Percentiles rank a stretch among this genome's conserved stretches.
Conservation (phyloP, 768 basidiomycete genomes). For the Mycena crocata region DNA sequence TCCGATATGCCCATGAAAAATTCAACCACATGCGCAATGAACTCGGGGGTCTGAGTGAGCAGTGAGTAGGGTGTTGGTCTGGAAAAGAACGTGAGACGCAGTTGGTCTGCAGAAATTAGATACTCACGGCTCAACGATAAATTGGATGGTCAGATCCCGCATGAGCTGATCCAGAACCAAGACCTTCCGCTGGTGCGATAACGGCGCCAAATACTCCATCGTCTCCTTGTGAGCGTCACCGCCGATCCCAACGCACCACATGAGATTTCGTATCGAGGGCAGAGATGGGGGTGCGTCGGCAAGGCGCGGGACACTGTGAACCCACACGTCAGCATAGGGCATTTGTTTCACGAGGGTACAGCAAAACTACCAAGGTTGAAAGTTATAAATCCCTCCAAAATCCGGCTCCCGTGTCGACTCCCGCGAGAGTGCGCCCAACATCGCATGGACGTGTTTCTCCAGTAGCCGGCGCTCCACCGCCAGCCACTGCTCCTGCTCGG, state of each 20-base stretch:
- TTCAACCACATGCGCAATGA: neutral
- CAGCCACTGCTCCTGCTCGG: neutral
- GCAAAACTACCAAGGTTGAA: too few species aligned
- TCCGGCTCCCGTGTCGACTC: too few species aligned
- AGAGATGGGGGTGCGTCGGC: too few species aligned
- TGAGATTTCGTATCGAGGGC: neutral
- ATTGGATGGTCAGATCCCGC: neutral
- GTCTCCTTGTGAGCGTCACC: neutral
- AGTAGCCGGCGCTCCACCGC: neutral
- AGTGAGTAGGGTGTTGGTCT: neutral
- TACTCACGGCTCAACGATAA: neutral
- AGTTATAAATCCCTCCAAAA: too few species aligned
- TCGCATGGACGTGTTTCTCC: neutral
- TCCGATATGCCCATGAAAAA: neutral
- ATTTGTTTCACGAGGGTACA: too few species aligned
- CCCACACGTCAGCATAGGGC: too few species aligned
- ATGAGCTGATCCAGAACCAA: neutral
- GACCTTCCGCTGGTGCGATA: neutral
- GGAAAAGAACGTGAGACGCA: too few species aligned
- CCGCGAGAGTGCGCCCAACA: neutral
- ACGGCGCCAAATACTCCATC: neutral
- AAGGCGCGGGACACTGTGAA: too few species aligned
- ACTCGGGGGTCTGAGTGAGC: neutral
- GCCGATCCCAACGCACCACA: constrained; percentile 4
- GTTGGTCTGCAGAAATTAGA: neutral